Base-by-base conservation (phyloP, 805 yeast genomes). In the Wickerhamiella siamensis region DNA sequence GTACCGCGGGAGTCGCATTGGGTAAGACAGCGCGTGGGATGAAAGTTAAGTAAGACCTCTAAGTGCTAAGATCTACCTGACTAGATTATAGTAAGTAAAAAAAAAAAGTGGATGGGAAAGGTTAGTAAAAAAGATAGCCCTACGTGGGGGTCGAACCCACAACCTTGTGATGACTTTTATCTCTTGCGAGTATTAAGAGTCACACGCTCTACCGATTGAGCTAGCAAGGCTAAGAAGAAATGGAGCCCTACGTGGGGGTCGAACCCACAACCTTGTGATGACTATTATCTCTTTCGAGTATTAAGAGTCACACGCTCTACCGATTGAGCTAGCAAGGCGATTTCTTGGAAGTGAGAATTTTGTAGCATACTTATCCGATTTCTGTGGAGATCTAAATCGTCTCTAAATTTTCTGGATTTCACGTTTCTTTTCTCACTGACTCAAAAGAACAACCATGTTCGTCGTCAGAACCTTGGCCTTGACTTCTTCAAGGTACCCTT, bases 1-100 rank as follows among this genome's bases (percentile, higher is more conserved):
- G 31, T 55, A 44, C 21, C 56, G 42, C 5, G 62, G 63, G 20
- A 55, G 31, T 24, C 52, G 39, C 54, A 51, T 51, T 34, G 29
- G 12, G 10, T 8, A 24, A 24, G 29, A 6, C 29, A 24, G 29
- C 6, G 6, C 29, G 12, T 6, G 12, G 29, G 12, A 24, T 6
- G 12, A 12, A 24, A 8, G 6, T 24, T 24, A 24, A 24, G 29
- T n/a, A 12, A 12, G 12, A 24, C 12, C 12, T 24, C 29, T 24
- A 24, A 24, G 29, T 6, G 12, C 12, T 8, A 24, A 24, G 6
- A 12, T 12, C 6, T 8, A 12, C 10, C 12, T 12, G 29, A 8
- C 29, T 24, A 12, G 12, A 24, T 8, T 12, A 24, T 8, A 24
- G 29, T 12, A 6, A 6, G 10, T 12, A 24, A 24, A 8, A 24